Evolutionary conservation across 2,329 filamentous ascomycete species (phyloP), one percentile per base, ranked within the genome.

Genomic region (Colletotrichum neosansevieriae): DNA sequence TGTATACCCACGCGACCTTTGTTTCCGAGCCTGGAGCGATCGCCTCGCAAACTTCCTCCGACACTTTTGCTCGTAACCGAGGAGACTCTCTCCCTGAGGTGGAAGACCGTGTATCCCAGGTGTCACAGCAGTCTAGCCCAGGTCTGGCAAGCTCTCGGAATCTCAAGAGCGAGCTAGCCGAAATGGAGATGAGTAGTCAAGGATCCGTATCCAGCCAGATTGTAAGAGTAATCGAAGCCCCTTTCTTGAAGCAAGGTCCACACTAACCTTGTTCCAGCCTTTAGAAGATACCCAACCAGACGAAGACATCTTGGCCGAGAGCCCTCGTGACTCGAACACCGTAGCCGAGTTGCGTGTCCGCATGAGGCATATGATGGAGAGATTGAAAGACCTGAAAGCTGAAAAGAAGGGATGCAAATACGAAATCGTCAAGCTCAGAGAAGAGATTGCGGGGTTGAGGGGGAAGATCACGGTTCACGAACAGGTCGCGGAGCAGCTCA

Each of bases 81-180:
- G 24, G 50, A 9, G 51, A 44, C 15, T 3, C 3, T 17, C 19
- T 15, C 3, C 15, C 44, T 9, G 44, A 19, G 29, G 7, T 9
- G 4, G 34, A 12, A 10, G 36, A 50, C 7, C n/a, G 32, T 3
- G 36, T 32, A 5, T 67, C 51, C 2, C 34, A 42, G 11, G 13
- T 12, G 6, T 44, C 50, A 13, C 47, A n/a, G 6, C 29, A 34
- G 32, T 21, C 40, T 9, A 62, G 49, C 36, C n/a, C 40, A 32
- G n/a, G 21, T 47, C 4, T 40, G 10, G 34, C 4, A 36, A 6
- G 17, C 17, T 12, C 29, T 17, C 50, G 9, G 9, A n/a, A 38
- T 9, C 60, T 63, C 36, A 13, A 10, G 24, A 51, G 29, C 12
- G 63, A 67, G 42, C 51, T 67, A 1, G 4, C 11, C 6, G 58